phyloP scores from a whole-genome alignment of 768 basidiomycete genomes.

The Xerocomellus amylosporus region DNA sequence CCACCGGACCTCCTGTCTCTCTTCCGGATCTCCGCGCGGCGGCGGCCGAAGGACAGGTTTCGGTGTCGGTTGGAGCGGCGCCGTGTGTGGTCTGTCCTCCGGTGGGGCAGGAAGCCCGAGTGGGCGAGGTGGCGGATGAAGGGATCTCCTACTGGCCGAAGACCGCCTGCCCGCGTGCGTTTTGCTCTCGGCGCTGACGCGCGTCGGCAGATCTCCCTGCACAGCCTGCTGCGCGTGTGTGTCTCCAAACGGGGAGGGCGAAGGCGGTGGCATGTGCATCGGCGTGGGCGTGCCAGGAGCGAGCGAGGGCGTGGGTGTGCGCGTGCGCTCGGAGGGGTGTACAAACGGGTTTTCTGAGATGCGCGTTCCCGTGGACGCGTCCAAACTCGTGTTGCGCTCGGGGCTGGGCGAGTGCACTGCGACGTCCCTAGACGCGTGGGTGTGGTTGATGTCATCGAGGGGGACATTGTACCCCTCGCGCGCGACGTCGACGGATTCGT shows the following conservation, averaged over 20 bases:
- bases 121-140: conserved; percentile 49
- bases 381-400: conserved; percentile 14
- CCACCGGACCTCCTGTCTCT: conserved; percentile 51
- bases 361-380: neutral
- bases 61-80: conserved; percentile 37
- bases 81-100: conserved; percentile 35
- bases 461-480: conserved; percentile 40
- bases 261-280: neutral
- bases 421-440: conserved; percentile 36
- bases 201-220: conserved; percentile 8
- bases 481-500: conserved; percentile 47
- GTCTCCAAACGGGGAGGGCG: conserved; percentile 39
- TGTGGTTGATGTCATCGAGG: conserved; percentile 48
- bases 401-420: conserved; percentile 30
- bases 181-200: neutral
- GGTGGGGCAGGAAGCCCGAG: conserved; percentile 54
- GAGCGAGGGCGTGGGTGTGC: neutral
- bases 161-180: neutral
- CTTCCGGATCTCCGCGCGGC: conserved; percentile 20
- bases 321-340: conserved; percentile 25
- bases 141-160: conserved; percentile 7
- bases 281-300: conserved; percentile 1
- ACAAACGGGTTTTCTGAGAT: conserved; percentile 45
- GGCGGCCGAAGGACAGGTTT: conserved; percentile 29
- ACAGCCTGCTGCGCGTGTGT: conserved; percentile 23